Base-by-base conservation (phyloP, 495 filamentous ascomycete genomes). In the Stereocaulon alpinum region DNA sequence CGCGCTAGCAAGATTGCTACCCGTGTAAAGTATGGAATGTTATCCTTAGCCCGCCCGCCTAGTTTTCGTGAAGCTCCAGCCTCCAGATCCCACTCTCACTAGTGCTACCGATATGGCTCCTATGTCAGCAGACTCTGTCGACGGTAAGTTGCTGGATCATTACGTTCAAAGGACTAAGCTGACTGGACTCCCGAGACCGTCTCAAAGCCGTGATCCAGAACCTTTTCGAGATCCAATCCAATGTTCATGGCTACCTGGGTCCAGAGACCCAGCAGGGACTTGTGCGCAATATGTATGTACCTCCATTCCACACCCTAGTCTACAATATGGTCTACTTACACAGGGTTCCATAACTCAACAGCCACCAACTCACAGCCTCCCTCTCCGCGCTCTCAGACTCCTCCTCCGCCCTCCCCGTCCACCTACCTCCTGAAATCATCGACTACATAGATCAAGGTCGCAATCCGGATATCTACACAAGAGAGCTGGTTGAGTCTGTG, bases 401-500 rank as follows among this genome's bases (percentile, higher is more conserved):
- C 15, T 69, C 77, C 17, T 74, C 74, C 48, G 72, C 73, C 57
- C 77, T 80, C 20, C 67, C 67, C 15, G 69, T 67, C 4, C 65
- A 70, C 7, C 79, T 97, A 29, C 92, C 93, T 3, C 83, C 86
- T n/a, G 91, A 95, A 64, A 83, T 98, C 12, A 87, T 96, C 67
- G 79, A 86, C 61, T 99, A 99, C 74, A 88, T 99, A 53, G 91
- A 96, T 70, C 80, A 86, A 55, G 84, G 89, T 14, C 86, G 93
- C 47, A 99, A 99, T 74, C 93, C 93, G 15, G 92, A 97, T 70
- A 95, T 99, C 73, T 99, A 96, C 77, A 97, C 92, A 55, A 81
- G 93, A 41, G 91, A 97, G 74, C 95, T 96, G 67, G 90, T 97
- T 49, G 94, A 98, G 82, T 76, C 89, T 20, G 88, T 89, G 24